Conservation (phyloP, 805 yeast genomes). For the Millerozyma miso region DNA sequence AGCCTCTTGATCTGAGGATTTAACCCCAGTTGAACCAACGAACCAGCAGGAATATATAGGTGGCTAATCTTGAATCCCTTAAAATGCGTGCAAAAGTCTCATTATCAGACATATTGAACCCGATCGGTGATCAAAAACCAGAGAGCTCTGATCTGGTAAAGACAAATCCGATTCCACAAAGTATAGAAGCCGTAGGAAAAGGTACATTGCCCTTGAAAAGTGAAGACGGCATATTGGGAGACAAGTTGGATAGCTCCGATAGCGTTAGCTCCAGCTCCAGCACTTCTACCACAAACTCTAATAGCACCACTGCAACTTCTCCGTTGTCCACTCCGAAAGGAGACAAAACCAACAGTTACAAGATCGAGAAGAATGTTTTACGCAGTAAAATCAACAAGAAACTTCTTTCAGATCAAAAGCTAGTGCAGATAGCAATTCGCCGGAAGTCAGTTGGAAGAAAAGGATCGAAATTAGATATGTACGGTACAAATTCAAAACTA, state of each 20-base stretch:
- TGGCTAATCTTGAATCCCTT: too few relatives aligned
- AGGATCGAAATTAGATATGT: background rate
- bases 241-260: background rate
- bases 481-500: constrained; percentile 20
- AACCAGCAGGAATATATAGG: too few relatives aligned
- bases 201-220: background rate
- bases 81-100: background rate
- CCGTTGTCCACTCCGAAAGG: background rate
- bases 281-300: background rate
- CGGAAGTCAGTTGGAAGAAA: constrained; percentile 4
- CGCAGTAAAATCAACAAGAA: constrained; percentile 4
- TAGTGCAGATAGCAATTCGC: constrained; percentile 6
- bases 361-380: constrained; percentile 3
- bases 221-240: background rate
- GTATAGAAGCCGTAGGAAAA: too few relatives aligned
- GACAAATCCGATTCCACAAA: too few relatives aligned
- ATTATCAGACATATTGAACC: background rate
- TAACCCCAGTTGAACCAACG: too few relatives aligned
- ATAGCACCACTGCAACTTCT: background rate
- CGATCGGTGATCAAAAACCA: background rate
- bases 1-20: too few relatives aligned
- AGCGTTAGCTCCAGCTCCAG: background rate
- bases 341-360: background rate
- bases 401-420: constrained; percentile 1
- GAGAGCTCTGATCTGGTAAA: background rate